Evolutionary conservation across 2,329 filamentous ascomycete species (phyloP).

Genomic region (Aspergillus nomiae): DNA sequence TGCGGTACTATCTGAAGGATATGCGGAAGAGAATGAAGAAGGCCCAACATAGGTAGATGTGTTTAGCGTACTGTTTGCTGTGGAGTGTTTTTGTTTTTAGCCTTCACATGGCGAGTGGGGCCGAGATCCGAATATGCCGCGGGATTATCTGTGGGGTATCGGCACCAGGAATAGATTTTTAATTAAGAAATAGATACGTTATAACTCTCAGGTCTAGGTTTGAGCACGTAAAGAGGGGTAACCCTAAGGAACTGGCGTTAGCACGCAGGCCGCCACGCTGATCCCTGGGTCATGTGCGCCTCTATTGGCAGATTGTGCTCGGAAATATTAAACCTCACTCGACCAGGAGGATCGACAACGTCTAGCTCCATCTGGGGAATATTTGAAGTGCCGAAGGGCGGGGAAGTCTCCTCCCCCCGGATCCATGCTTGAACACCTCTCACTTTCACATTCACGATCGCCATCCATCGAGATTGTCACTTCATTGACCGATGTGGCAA

Average conservation of each 20-base stretch:
- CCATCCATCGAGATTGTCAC: background rate
- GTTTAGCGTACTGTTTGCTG: background rate
- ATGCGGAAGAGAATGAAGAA: constrained; percentile 23
- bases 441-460: background rate
- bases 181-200: background rate
- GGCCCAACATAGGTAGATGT: background rate
- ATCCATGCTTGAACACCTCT: background rate
- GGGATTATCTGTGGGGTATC: background rate
- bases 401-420: background rate
- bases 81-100: background rate
- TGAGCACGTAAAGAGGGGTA: background rate
- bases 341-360: background rate
- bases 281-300: background rate
- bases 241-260: background rate
- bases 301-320: background rate
- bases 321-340: background rate
- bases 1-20: constrained; percentile 34
- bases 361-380: background rate
- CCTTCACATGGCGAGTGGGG: background rate
- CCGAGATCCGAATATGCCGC: background rate
- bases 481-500: background rate
- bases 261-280: background rate
- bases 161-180: background rate
- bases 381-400: background rate
- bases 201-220: background rate